A percentile compares a stretch with the other conserved stretches of the same genome.
phyloP scores from a whole-genome alignment of 2,329 filamentous ascomycete species.

The Xylaria sp. region DNA sequence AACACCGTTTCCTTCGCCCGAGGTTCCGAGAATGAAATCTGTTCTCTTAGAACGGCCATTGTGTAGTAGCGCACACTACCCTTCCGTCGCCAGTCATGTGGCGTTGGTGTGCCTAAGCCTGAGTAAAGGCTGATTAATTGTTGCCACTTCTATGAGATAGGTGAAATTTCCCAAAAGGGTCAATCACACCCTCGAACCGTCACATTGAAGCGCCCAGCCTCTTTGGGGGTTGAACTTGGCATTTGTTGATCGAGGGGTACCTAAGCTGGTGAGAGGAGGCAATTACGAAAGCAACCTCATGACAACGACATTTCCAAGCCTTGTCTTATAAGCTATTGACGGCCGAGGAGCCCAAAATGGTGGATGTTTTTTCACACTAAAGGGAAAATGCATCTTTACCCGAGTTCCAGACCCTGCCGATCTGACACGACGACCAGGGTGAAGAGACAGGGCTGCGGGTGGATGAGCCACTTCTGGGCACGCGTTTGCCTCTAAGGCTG shows the following conservation, averaged over 20 bases:
- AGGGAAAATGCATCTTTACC: not conserved
- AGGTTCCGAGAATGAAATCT: not conserved
- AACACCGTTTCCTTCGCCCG: not conserved
- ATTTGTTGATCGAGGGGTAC: slow-evolving; percentile 2
- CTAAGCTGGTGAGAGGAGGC: not conserved
- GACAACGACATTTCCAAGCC: slow-evolving; percentile 9
- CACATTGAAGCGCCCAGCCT: slow-evolving; percentile 9
- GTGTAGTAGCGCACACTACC: slow-evolving; percentile 5
- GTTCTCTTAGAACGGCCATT: not conserved
- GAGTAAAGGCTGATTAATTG: slow-evolving; percentile 23
- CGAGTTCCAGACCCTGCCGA: slow-evolving; percentile 6
- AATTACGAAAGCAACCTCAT: slow-evolving; percentile 1
- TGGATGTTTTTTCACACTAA: not conserved
- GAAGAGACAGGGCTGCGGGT: slow-evolving; percentile 8
- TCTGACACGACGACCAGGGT: slow-evolving; percentile 6
- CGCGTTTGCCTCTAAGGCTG: slow-evolving; percentile 15
- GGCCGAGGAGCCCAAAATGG: not conserved
- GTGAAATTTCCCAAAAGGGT: slow-evolving; percentile 15
- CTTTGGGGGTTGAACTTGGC: slow-evolving; percentile 23
- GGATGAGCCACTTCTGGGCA: slow-evolving; percentile 20
- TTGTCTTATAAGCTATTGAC: not conserved
- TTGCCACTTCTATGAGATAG: not conserved
- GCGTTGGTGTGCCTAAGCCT: slow-evolving; percentile 22
- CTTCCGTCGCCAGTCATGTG: slow-evolving; percentile 16
- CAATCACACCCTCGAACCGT: slow-evolving; percentile 2